Evolutionary conservation across 192 early-diverging fungal genomes (phyloP), one percentile per base, ranked within the genome.

Genomic region (Linnemannia elongata): DNA sequence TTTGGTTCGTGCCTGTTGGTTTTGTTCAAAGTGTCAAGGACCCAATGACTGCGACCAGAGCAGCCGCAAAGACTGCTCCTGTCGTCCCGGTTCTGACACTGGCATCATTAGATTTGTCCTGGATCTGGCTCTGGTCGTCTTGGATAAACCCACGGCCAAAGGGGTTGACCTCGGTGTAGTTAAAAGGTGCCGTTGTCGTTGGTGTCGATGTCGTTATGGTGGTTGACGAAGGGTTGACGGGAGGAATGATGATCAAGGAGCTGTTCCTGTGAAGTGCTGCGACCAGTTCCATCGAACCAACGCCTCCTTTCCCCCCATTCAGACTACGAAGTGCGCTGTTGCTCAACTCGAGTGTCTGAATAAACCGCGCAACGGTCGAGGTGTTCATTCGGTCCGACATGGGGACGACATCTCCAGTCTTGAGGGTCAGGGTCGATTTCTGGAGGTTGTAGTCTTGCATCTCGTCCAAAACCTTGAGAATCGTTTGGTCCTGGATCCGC

Each of bases 401-500:
- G n/a, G 54, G 69, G 1, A 69, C 22, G 12, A 54, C n/a, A 9
- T 60, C 27, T 18, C 69, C 80, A 18, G 68, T 42, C 8, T n/a
- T 52, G 60, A 81, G 35, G 2, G 80, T 81, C 35, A 81, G 6
- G 4, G 73, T 69, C 5, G 42, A 30, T 24, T 69, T 69, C 1
- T 38, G 35, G 30, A 75, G 4, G 38, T 69, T 68, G 35, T 66
- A 73, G 20, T 81, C 80, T 36, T 36, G 39, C 2, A 33, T 35
- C n/a, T 68, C 57, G 60, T 73, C n/a, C 2, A 81, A 9, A n/a
- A 66, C 45, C 18, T 54, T 52, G 22, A n/a, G 24, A 15, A 81
- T 75, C 10, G 39, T 63, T 30, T 75, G 73, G 13, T 81, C 73
- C 27, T 81, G 80, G 17, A 74, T 78, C 63, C 68, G 30, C 9